These are phyloP conservation scores for Amanita rubescens DNA, from an alignment of 768 basidiomycete species.

Conservation along the genomic window DNA sequence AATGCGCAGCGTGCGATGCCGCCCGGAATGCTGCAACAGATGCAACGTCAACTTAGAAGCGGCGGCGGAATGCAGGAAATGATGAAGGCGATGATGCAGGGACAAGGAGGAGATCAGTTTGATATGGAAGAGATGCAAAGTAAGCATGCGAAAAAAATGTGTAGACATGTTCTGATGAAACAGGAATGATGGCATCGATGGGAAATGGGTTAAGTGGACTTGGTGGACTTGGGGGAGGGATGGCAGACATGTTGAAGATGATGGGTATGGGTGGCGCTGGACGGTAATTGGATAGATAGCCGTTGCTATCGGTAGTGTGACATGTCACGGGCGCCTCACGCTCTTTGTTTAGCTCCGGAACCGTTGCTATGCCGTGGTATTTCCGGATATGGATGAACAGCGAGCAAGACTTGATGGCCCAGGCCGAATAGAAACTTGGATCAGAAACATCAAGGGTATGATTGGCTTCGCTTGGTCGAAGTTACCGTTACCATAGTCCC, in stretches of 20 bases:
- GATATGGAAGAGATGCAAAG: constrained; percentile 96
- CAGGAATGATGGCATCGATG: constrained; percentile 88
- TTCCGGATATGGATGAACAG: no score
- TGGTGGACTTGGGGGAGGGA: constrained; percentile 54
- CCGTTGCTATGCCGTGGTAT: no score
- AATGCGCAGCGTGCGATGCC: constrained; percentile 75
- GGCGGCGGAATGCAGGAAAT: constrained; percentile 94
- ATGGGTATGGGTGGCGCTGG: constrained; percentile 68
- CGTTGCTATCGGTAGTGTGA: constrained; percentile 5
- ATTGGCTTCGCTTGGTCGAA: not conserved
- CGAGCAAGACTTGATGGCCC: no score
- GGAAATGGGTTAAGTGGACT: constrained; percentile 63
- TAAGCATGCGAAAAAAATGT: constrained; percentile 25
- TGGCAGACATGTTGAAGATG: constrained; percentile 82
- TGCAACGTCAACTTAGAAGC: constrained; percentile 73
- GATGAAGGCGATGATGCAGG: constrained; percentile 98
- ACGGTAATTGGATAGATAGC: constrained; percentile 16
- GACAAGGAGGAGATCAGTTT: constrained; percentile 80
- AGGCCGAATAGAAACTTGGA: no score
- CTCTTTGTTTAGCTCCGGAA: no score
- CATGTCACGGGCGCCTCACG: not conserved
- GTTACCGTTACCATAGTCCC: not conserved
- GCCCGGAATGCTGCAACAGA: constrained; percentile 90
- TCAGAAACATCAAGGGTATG: no score
- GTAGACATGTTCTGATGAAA: not conserved